Evolutionary conservation across 2,329 filamentous ascomycete species (phyloP).

Genomic region (Cladobotryum mycophilum): DNA sequence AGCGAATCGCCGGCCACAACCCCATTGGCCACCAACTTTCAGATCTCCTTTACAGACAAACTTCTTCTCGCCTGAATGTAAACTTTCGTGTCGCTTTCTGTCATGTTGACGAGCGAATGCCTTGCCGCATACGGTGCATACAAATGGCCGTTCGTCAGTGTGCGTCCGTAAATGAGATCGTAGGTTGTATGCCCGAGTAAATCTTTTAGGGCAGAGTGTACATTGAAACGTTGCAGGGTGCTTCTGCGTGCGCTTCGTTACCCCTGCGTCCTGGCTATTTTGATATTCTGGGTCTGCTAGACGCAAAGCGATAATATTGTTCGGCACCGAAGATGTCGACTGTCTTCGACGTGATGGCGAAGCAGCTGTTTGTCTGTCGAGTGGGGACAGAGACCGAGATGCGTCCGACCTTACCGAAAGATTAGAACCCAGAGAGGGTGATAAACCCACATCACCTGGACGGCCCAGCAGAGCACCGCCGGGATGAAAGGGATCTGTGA

Average conservation of each 20-base stretch:
- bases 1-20: constrained; percentile 87
- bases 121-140: constrained; percentile 94
- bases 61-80: constrained; percentile 97
- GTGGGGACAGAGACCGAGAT: constrained; percentile 53
- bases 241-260: constrained; percentile 82
- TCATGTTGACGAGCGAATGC: constrained; percentile 97
- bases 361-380: constrained; percentile 43
- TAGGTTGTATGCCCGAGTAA: constrained; percentile 93
- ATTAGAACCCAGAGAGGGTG: constrained; percentile 45
- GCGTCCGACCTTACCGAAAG: constrained; percentile 39
- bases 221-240: constrained; percentile 98
- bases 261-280: constrained; percentile 53
- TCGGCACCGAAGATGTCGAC: constrained; percentile 57
- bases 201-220: constrained; percentile 85
- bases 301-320: constrained; percentile 72
- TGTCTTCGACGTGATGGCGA: constrained; percentile 42
- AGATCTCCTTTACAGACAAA: constrained; percentile 94
- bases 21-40: constrained; percentile 78
- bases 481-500: constrained; percentile 55
- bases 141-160: constrained; percentile 94
- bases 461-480: constrained; percentile 35
- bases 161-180: constrained; percentile 93
- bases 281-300: constrained; percentile 84
- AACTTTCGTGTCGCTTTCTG: constrained; percentile 89
- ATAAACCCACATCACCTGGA: constrained; percentile 37